Conservation (phyloP, 1,284 basidiomycete genomes). For the Moniliella sp. region DNA sequence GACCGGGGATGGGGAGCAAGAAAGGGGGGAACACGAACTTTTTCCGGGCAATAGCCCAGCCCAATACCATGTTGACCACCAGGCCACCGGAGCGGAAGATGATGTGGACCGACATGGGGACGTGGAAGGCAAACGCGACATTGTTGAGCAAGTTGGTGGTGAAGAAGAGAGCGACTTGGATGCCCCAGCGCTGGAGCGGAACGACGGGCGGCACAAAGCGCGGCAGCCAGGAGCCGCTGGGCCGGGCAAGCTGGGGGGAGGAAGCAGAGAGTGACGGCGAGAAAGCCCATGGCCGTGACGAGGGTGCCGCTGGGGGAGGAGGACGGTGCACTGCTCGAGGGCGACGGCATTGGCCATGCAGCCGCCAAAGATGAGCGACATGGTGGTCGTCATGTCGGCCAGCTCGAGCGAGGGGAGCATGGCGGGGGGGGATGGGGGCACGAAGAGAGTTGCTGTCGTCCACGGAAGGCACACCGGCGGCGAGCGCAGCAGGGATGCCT, state of each 20-base stretch:
- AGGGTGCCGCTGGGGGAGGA: constrained; percentile 21
- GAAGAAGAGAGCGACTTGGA: constrained; percentile 66
- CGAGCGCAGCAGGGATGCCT: no score
- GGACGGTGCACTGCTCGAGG: constrained; percentile 19
- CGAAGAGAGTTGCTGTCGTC: no score
- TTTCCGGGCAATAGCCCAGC: constrained; percentile 43
- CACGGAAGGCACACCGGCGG: no score
- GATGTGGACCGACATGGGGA: constrained; percentile 80
- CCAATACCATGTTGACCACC: constrained; percentile 55
- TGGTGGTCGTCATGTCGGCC: no score
- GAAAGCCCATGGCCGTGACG: constrained; percentile 26
- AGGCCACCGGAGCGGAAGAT: constrained; percentile 79
- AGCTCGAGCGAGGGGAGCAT: no score
- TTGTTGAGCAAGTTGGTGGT: constrained; percentile 68
- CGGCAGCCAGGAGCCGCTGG: no score
- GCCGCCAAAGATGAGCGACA: not conserved
- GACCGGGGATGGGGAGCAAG: no score
- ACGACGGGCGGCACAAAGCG: no score
- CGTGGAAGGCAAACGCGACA: constrained; percentile 57
- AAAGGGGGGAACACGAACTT: no score
- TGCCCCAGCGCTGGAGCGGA: constrained; percentile 51
- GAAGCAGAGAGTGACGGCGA: constrained; percentile 14
- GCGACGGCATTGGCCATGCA: constrained; percentile 22
- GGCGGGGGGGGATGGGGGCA: no score
- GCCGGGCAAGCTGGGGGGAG: constrained; percentile 10